phyloP scores from a whole-genome alignment of 1,284 basidiomycete genomes.

The Boletus subluridellus region DNA sequence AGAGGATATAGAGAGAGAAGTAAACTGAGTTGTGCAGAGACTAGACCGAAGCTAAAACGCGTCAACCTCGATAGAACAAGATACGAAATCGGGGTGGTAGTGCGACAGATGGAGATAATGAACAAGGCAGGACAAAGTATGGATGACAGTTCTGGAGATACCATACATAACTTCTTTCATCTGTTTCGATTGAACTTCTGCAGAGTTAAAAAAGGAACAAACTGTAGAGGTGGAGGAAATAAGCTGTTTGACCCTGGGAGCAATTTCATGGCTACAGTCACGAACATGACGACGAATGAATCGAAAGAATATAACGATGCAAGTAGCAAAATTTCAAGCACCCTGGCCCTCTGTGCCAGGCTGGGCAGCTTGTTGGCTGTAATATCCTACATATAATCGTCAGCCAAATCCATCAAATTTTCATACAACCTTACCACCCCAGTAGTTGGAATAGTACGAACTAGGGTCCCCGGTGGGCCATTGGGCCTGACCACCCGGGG shows the following conservation, averaged over 20 bases:
- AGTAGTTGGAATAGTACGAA: conserved; percentile 77
- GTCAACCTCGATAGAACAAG: conserved; percentile 24
- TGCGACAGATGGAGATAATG: conserved; percentile 24
- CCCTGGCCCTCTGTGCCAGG: conserved; percentile 62
- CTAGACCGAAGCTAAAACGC: conserved; percentile 20
- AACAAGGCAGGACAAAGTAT: conserved; percentile 27
- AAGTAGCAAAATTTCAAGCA: conserved; percentile 41
- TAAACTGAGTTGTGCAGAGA: conserved; percentile 22
- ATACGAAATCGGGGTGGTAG: conserved; percentile 13
- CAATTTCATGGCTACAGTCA: conserved; percentile 36
- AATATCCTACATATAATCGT: conserved; percentile 56
- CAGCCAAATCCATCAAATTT: conserved; percentile 5
- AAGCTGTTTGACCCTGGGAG: conserved; percentile 22
- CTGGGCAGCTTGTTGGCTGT: conserved; percentile 66
- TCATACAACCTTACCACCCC: conserved; percentile 59
- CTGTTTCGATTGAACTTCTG: conserved; percentile 28
- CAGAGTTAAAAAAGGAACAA: conserved; percentile 23
- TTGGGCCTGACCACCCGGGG: conserved; percentile 62
- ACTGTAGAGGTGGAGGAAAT: conserved; percentile 15
- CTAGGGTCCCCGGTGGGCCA: conserved; percentile 70
- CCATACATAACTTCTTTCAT: conserved; percentile 35
- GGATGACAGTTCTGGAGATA: conserved; percentile 33
- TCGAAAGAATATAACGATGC: conserved; percentile 29
- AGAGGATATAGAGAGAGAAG: conserved; percentile 28
- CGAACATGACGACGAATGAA: conserved; percentile 24